Conservation (phyloP, 805 yeast species). For the Cyberlindnera sargentensis region DNA sequence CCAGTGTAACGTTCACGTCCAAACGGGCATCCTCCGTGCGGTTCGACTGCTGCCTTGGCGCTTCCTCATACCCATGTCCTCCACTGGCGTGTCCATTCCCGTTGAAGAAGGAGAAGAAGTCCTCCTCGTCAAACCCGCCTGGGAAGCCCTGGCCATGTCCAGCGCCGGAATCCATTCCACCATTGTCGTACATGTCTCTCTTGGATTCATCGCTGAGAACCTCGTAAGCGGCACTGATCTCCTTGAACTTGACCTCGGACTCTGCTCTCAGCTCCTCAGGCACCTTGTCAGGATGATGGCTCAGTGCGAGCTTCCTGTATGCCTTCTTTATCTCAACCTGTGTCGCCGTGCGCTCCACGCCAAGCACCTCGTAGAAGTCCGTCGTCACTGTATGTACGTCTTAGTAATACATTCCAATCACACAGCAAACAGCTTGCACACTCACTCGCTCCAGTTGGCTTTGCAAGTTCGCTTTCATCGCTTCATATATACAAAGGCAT, state of each 20-base stretch:
- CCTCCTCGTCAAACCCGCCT: conserved; percentile 58
- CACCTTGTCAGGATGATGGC: conserved; percentile 86
- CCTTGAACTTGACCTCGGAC: conserved; percentile 78
- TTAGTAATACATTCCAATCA: neutral
- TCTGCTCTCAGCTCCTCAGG: conserved; percentile 55
- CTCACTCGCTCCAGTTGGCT: neutral
- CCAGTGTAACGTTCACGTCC: conserved; percentile 56
- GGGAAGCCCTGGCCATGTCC: conserved; percentile 31
- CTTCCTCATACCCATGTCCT: conserved; percentile 1
- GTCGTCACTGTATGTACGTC: conserved; percentile 10
- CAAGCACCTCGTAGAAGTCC: conserved; percentile 55
- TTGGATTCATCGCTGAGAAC: conserved; percentile 62
- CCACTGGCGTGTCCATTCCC: conserved; percentile 2
- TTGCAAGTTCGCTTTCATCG: neutral
- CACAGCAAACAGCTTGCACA: neutral
- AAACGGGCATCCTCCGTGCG: conserved; percentile 65
- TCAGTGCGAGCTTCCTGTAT: conserved; percentile 75
- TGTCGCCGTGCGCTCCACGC: conserved; percentile 59
- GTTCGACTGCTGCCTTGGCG: conserved; percentile 4
- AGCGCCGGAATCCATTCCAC: conserved; percentile 31
- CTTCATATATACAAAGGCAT: no score
- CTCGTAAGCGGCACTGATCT: conserved; percentile 81
- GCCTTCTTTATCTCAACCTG: conserved; percentile 73
- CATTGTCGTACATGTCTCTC: conserved; percentile 49
- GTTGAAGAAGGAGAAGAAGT: conserved; percentile 63